Base-by-base conservation (phyloP, 805 yeast genomes). In the Wickerhamomyces subpelliculosus region DNA sequence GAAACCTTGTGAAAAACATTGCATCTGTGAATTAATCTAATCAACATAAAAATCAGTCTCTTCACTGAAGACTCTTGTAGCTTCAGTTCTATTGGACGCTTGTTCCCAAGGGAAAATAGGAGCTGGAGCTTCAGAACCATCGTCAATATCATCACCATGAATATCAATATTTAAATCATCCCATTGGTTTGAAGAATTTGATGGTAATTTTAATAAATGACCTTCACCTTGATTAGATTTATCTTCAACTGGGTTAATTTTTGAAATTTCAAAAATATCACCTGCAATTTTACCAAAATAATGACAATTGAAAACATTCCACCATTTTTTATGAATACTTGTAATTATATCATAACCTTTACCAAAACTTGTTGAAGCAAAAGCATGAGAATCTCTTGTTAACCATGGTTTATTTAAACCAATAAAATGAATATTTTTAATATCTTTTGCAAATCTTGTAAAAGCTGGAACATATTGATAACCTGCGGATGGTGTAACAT, bases 381-480 rank as follows among this genome's bases (percentile, higher is more conserved):
- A 34, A 6, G 28, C 8, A 8, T 13, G 16, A 4, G 51, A 19
- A 16, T 45, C 45, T 35, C 51, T 47, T 12, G 48, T 36, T 4
- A 32, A 16, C 79, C 84, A 74, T 0, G 84, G 84, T 46, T 79
- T 78, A 19, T 56, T 52, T 5, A 68, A 61, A 0, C 90, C 90
- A 43, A 83, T 81, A 48, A 75, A 83, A 54, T 83, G 93, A 10
- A 80, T 58, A 31, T 74, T 58, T 35, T 61, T 63, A 20, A 75
- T 60, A 22, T 67, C 63, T 12, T 57, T 39, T 12, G 48, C 38
- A 54, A 79, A 84, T 52, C 73, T 68, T 31, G 57, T 58, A 53
- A 65, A 75, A 1, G 93, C 90, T 0, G 93, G 93, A n/a, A 67
- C 61, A 58, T 78, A 82, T 60, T 84, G 81, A 54, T 84, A 84